Evolutionary conservation across 495 filamentous ascomycete species (phyloP).

Genomic region (Trichodelitschia bisporula): DNA sequence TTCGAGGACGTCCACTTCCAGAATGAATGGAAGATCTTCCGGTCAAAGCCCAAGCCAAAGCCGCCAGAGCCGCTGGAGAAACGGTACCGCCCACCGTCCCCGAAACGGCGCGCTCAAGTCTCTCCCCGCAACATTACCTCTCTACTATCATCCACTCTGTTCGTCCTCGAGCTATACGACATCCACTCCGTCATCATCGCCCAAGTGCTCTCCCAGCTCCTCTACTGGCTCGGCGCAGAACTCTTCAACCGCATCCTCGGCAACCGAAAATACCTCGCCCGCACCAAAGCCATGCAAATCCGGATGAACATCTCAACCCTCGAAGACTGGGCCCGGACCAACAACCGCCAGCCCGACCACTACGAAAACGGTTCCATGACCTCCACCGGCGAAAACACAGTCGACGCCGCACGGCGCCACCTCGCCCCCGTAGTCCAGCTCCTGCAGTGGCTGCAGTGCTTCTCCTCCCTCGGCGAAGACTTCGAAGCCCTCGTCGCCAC

Average conservation of each 20-base stretch:
- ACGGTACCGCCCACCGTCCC: conserved; percentile 81
- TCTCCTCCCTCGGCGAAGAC: conserved; percentile 88
- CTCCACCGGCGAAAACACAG: conserved; percentile 62
- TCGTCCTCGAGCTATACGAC: conserved; percentile 94
- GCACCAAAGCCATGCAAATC: conserved; percentile 98
- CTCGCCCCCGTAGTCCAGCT: conserved; percentile 81
- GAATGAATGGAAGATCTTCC: conserved; percentile 94
- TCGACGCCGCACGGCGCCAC: conserved; percentile 62
- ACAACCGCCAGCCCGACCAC: conserved; percentile 87
- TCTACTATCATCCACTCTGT: conserved; percentile 81
- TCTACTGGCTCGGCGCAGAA: conserved; percentile 93
- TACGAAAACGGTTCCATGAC: conserved; percentile 79
- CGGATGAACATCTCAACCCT: conserved; percentile 91
- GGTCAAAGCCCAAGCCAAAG: conserved; percentile 65
- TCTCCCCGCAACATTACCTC: conserved; percentile 95
- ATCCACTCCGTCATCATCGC: conserved; percentile 91
- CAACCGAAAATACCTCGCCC: conserved; percentile 77
- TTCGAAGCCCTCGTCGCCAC: conserved; percentile 65
- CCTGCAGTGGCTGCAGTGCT: conserved; percentile 93
- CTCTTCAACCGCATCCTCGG: conserved; percentile 97
- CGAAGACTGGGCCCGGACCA: conserved; percentile 86
- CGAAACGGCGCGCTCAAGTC: conserved; percentile 70
- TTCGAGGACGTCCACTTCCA: conserved; percentile 94
- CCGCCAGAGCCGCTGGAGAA: conserved; percentile 67
- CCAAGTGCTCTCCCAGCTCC: conserved; percentile 75